These are phyloP conservation scores for Neonectria hederae DNA, from an alignment of 2,329 filamentous ascomycete genomes.

Conservation along the genomic window DNA sequence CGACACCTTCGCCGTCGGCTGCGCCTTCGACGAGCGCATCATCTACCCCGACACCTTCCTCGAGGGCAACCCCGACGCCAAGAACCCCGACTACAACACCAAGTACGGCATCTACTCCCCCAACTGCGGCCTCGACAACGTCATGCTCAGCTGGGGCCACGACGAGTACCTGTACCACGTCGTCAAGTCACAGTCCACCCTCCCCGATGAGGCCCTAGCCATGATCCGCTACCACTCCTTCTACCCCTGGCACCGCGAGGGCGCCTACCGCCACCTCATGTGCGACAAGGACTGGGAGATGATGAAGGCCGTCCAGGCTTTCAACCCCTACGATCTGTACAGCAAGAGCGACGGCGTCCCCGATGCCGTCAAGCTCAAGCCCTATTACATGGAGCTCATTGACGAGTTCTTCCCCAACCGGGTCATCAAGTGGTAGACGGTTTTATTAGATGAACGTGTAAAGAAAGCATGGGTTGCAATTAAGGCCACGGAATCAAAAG, in stretches of 20 bases:
- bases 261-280: slow-evolving; percentile 86
- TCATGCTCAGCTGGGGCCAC: slow-evolving; percentile 92
- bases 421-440: slow-evolving; percentile 50
- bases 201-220: slow-evolving; percentile 84
- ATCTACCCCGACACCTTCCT: slow-evolving; percentile 82
- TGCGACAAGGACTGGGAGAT: slow-evolving; percentile 81
- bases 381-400: slow-evolving; percentile 56
- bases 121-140: slow-evolving; percentile 83
- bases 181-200: slow-evolving; percentile 80
- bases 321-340: slow-evolving; percentile 93
- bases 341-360: slow-evolving; percentile 89
- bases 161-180: slow-evolving; percentile 91
- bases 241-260: slow-evolving; percentile 89
- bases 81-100: slow-evolving; percentile 77
- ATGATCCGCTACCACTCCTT: slow-evolving; percentile 96
- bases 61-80: slow-evolving; percentile 75
- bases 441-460: background rate
- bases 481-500: slow-evolving; percentile 12
- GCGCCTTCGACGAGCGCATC: slow-evolving; percentile 77
- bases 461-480: slow-evolving; percentile 16
- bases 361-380: slow-evolving; percentile 78
- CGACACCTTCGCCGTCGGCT: slow-evolving; percentile 83
- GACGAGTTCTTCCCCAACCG: slow-evolving; percentile 54
- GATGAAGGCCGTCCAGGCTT: slow-evolving; percentile 82
- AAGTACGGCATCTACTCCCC: slow-evolving; percentile 82